Evolutionary conservation across 2,329 filamentous ascomycete genomes (phyloP).

Genomic region (Ceratocystis cacaofunesta): DNA sequence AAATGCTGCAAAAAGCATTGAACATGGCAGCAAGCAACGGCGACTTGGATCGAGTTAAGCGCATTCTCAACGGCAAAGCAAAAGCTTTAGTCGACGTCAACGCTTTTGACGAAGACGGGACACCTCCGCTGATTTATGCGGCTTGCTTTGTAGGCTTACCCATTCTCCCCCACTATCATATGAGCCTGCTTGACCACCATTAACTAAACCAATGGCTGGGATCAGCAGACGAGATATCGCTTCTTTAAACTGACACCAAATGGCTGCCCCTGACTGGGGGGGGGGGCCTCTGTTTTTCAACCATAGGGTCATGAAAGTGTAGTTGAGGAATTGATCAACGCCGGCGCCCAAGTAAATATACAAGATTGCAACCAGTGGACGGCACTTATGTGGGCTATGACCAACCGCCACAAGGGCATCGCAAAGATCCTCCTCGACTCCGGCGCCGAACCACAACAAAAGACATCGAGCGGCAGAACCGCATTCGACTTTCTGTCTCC

Average conservation of each 20-base stretch:
- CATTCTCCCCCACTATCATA: not conserved
- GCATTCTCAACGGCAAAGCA: slow-evolving; percentile 59
- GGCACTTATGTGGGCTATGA: slow-evolving; percentile 99
- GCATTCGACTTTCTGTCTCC: slow-evolving; percentile 92
- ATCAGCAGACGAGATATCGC: slow-evolving; percentile 7
- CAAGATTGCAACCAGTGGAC: slow-evolving; percentile 97
- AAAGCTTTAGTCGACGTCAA: slow-evolving; percentile 71
- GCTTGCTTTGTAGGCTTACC: slow-evolving; percentile 69
- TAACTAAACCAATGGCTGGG: not conserved
- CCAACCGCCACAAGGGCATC: slow-evolving; percentile 90
- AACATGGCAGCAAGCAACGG: slow-evolving; percentile 96
- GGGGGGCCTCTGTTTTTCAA: slow-evolving; percentile 6
- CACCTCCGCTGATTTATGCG: slow-evolving; percentile 90
- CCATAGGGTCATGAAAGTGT: slow-evolving; percentile 71
- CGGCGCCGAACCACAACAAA: slow-evolving; percentile 87
- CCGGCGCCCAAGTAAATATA: slow-evolving; percentile 76
- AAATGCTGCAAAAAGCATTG: slow-evolving; percentile 70
- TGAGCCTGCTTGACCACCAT: not conserved
- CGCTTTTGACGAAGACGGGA: slow-evolving; percentile 81
- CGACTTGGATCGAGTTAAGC: slow-evolving; percentile 65
- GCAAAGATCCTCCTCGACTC: slow-evolving; percentile 85
- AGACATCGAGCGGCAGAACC: slow-evolving; percentile 83
- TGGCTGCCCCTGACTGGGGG: slow-evolving; percentile 16
- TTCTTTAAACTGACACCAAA: slow-evolving; percentile 12
- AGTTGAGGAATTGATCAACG: slow-evolving; percentile 67